These are phyloP conservation scores for Apiotrichum laibachii DNA, from an alignment of 1,284 basidiomycete genomes.

Conservation along the genomic window DNA sequence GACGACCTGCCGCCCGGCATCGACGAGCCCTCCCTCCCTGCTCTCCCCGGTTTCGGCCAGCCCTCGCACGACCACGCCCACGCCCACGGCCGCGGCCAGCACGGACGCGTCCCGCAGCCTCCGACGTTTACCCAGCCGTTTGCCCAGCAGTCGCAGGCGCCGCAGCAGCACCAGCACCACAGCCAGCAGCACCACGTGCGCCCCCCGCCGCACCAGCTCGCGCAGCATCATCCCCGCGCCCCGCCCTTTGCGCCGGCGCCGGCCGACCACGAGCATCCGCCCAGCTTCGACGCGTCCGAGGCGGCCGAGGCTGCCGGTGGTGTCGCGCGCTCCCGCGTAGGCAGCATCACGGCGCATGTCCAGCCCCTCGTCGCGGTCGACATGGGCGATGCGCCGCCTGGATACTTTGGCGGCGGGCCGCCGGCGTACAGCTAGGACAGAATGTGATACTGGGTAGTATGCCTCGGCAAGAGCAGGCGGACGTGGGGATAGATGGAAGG, in stretches of 20 bases:
- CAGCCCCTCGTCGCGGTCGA: not conserved
- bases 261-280: conserved; percentile 30
- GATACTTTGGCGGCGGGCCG: conserved; percentile 36
- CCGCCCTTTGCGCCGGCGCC: conserved; percentile 42
- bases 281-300: conserved; percentile 46
- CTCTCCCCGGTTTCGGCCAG: conserved; percentile 36
- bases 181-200: not conserved
- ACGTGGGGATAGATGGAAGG: no score
- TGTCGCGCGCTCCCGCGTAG: conserved; percentile 16
- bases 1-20: conserved; percentile 52
- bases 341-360: not conserved
- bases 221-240: conserved; percentile 19
- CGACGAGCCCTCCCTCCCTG: conserved; percentile 51
- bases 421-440: conserved; percentile 30
- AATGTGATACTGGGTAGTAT: no score
- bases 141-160: not conserved
- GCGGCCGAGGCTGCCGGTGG: conserved; percentile 39
- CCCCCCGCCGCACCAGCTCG: conserved; percentile 9
- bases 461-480: no score
- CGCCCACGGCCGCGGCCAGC: not conserved
- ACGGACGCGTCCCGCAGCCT: no score
- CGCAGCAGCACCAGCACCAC: no score
- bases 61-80: not conserved
- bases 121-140: not conserved
- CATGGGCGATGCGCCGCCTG: conserved; percentile 32